These are phyloP conservation scores for Uromyces viciae-fabae DNA, from an alignment of 1,284 basidiomycete genomes.

Conservation along the genomic window DNA sequence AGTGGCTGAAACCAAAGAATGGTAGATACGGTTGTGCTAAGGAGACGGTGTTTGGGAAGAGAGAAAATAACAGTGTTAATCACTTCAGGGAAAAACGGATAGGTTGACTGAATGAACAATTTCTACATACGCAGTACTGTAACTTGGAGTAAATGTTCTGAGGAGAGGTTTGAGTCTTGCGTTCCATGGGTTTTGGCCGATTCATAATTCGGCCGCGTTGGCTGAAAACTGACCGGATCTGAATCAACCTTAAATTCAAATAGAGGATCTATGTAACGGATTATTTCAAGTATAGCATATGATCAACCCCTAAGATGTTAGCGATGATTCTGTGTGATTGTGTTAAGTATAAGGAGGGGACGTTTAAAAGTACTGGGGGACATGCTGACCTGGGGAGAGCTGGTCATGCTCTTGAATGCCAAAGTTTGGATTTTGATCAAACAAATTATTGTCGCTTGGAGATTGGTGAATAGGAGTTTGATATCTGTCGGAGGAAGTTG, in stretches of 20 bases:
- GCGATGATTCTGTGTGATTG: neutral
- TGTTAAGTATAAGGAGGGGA: neutral
- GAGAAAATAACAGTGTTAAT: neutral
- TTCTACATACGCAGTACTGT: neutral
- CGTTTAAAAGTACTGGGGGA: no score
- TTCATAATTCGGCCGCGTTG: neutral
- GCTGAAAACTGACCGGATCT: neutral
- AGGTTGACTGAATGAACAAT: neutral
- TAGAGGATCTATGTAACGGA: no score
- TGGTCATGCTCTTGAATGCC: neutral
- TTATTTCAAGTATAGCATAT: no score
- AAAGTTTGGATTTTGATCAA: neutral
- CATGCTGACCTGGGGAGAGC: no score
- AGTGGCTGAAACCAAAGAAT: slow-evolving; percentile 30
- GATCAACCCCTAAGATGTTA: no score
- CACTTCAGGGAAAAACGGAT: no score
- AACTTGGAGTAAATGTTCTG: neutral
- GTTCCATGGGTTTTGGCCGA: neutral
- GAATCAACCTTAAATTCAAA: neutral
- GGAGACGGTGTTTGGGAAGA: neutral
- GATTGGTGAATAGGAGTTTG: neutral
- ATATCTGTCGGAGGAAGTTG: neutral
- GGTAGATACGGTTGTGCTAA: neutral
- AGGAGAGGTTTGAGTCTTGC: neutral
- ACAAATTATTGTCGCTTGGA: neutral